phyloP scores from a whole-genome alignment of 2,329 filamentous ascomycete genomes.

The Leptographium wingfieldii region DNA sequence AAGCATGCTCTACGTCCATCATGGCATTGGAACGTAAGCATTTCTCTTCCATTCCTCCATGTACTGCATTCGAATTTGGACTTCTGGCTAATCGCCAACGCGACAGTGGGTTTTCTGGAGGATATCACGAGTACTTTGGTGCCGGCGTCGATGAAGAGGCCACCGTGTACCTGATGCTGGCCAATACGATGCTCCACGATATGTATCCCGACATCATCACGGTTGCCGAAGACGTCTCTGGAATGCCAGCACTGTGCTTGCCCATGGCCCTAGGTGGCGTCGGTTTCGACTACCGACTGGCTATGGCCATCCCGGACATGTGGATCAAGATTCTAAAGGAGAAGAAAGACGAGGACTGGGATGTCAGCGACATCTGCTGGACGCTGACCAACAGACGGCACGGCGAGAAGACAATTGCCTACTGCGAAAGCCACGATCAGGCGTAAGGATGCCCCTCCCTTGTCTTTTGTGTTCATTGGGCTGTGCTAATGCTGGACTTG shows the following conservation, averaged over 20 bases:
- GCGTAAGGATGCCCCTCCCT: slow-evolving; percentile 48
- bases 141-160: slow-evolving; percentile 81
- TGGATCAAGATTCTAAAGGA: slow-evolving; percentile 99
- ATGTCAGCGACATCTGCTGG: slow-evolving; percentile 72
- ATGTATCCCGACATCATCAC: slow-evolving; percentile 82
- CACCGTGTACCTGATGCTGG: slow-evolving; percentile 87
- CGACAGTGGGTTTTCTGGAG: slow-evolving; percentile 78
- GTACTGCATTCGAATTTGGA: neutral
- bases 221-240: slow-evolving; percentile 92
- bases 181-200: slow-evolving; percentile 90
- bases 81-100: neutral
- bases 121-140: slow-evolving; percentile 97
- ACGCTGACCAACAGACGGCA: slow-evolving; percentile 87
- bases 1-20: slow-evolving; percentile 93
- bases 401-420: slow-evolving; percentile 96
- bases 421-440: slow-evolving; percentile 95
- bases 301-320: slow-evolving; percentile 96
- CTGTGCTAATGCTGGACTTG: neutral
- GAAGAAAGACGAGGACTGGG: slow-evolving; percentile 81
- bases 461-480: neutral
- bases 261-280: slow-evolving; percentile 76
- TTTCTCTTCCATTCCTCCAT: neutral
- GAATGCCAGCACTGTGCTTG: slow-evolving; percentile 94
- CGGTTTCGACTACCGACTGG: slow-evolving; percentile 92
- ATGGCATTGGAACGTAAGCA: slow-evolving; percentile 88